phyloP scores from a whole-genome alignment of 257 asterid species.

The Forsythia viridissima region DNA sequence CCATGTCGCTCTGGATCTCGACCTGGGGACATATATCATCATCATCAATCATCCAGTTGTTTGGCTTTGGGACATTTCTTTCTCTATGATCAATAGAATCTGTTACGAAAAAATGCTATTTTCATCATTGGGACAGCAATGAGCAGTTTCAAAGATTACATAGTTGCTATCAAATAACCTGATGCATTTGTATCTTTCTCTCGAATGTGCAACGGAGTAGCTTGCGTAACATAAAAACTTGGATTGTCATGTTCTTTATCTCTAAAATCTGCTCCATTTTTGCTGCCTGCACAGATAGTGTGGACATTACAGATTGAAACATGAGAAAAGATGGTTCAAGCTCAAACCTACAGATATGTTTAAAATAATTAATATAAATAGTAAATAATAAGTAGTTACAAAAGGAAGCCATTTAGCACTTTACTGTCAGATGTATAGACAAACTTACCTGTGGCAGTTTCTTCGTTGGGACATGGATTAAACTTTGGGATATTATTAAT shows the following conservation, averaged over 20 bases:
- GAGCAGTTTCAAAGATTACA: background rate
- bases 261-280: slow-evolving; percentile 9
- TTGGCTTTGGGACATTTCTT: background rate
- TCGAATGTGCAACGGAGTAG: slow-evolving; percentile 19
- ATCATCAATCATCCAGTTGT: background rate
- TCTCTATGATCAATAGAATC: slow-evolving; percentile 24
- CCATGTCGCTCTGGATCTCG: background rate
- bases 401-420: background rate
- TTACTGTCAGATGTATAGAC: background rate
- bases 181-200: slow-evolving; percentile 18
- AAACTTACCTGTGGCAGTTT: slow-evolving; percentile 27
- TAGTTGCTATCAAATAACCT: slow-evolving; percentile 29
- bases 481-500: slow-evolving; percentile 5
- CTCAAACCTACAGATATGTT: background rate
- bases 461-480: slow-evolving; percentile 1
- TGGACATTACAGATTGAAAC: slow-evolving; percentile 17
- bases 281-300: slow-evolving; percentile 28
- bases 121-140: slow-evolving; percentile 15
- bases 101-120: slow-evolving; percentile 8
- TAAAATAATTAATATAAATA: background rate
- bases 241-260: slow-evolving; percentile 19
- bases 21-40: background rate
- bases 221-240: slow-evolving; percentile 14
- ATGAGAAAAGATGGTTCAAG: background rate
- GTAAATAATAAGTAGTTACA: background rate